These are phyloP conservation scores for Aspergillus unguis DNA, from an alignment of 2,329 filamentous ascomycete genomes.

Conservation along the genomic window DNA sequence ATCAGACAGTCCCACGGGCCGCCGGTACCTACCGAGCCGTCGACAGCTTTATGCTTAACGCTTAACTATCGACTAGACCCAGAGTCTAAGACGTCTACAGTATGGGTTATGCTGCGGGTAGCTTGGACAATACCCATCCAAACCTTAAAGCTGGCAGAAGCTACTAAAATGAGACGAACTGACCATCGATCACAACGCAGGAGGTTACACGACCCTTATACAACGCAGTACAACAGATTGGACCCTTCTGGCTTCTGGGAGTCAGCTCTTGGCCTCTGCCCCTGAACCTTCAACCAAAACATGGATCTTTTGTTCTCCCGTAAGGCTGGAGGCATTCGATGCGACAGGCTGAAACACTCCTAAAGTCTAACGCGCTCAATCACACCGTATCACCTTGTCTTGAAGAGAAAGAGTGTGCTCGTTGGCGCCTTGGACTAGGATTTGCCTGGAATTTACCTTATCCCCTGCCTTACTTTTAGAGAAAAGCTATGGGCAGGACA, in stretches of 20 bases:
- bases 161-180: neutral
- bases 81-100: no score
- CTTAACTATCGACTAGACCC: neutral
- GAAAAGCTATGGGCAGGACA: no score
- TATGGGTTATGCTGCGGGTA: no score
- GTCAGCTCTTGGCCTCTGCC: no score
- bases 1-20: neutral
- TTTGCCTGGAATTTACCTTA: no score
- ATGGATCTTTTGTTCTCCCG: constrained; percentile 1
- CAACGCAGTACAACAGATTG: constrained; percentile 11
- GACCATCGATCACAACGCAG: neutral
- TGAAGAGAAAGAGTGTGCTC: no score
- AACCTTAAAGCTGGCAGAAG: no score
- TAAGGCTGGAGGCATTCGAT: neutral
- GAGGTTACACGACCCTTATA: constrained; percentile 12
- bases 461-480: no score
- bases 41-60: neutral
- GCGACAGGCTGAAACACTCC: constrained; percentile 1
- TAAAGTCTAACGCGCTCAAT: neutral
- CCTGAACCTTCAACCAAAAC: neutral
- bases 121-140: no score
- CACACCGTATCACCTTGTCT: neutral
- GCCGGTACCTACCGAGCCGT: neutral
- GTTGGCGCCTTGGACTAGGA: no score
- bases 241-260: constrained; percentile 5